Conservation (phyloP, 1,284 basidiomycete genomes). For the Tranzscheliella williamsii region DNA sequence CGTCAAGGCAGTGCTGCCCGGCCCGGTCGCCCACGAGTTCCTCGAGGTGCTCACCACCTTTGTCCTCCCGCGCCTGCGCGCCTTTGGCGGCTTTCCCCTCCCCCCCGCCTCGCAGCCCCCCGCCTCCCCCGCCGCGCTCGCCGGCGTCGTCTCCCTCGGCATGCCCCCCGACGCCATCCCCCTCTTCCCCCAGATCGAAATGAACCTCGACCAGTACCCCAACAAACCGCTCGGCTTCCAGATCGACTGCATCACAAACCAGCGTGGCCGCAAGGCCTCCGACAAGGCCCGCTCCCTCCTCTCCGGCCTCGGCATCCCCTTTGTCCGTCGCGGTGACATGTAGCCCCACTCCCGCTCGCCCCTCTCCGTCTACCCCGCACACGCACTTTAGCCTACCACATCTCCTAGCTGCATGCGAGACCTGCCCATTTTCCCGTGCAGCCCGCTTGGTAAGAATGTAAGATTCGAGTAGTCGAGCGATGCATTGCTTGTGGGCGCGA, state of each 20-base stretch:
- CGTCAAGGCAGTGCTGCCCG: constrained; percentile 85
- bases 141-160: constrained; percentile 87
- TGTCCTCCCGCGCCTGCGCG: constrained; percentile 86
- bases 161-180: constrained; percentile 81
- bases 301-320: constrained; percentile 56
- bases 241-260: constrained; percentile 59
- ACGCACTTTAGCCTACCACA: no score
- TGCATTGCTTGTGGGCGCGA: no score
- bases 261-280: constrained; percentile 53
- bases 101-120: constrained; percentile 64
- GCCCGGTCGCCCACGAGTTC: constrained; percentile 91
- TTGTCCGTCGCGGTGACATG: constrained; percentile 52
- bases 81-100: constrained; percentile 80
- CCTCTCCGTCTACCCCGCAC: not conserved
- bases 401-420: no score
- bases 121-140: constrained; percentile 69
- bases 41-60: constrained; percentile 86
- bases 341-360: constrained; percentile 1
- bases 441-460: no score
- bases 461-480: no score
- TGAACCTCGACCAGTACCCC: constrained; percentile 59
- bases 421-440: no score
- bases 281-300: constrained; percentile 53
- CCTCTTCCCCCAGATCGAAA: constrained; percentile 73
- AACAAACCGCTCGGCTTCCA: constrained; percentile 55